These are phyloP conservation scores for Syzygium aqueum DNA, from an alignment of 345 rosid genomes.

Conservation along the genomic window DNA sequence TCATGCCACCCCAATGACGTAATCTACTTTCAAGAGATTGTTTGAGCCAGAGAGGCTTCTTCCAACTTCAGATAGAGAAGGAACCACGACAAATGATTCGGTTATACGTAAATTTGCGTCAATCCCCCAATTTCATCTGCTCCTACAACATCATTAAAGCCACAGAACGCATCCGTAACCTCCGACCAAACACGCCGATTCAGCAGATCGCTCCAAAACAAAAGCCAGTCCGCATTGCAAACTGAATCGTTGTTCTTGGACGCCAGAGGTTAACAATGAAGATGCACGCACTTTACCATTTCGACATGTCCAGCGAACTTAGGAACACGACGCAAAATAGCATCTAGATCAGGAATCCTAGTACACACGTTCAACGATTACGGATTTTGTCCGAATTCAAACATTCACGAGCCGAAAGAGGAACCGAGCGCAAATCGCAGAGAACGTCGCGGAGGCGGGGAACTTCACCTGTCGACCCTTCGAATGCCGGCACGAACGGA, in stretches of 20 bases:
- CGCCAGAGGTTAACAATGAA: neutral
- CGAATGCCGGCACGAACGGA: neutral
- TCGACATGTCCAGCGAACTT: neutral
- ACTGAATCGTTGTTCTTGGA: neutral
- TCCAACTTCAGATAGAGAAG: neutral
- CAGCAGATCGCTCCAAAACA: neutral
- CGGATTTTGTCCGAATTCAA: neutral
- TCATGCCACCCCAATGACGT: neutral
- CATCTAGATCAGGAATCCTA: neutral
- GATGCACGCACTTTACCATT: neutral
- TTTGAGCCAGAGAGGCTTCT: neutral
- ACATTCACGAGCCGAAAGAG: neutral
- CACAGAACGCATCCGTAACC: neutral
- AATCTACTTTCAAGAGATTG: neutral
- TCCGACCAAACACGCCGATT: neutral
- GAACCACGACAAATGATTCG: neutral
- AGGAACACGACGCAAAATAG: neutral
- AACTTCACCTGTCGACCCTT: neutral
- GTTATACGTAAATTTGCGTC: neutral
- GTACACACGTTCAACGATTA: neutral
- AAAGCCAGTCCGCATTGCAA: neutral
- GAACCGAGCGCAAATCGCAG: neutral
- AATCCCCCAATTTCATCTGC: neutral
- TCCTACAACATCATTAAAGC: neutral
- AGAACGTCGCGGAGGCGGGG: neutral